Conservation (phyloP, 495 filamentous ascomycete genomes). For the Aspergillus bridgeri region DNA sequence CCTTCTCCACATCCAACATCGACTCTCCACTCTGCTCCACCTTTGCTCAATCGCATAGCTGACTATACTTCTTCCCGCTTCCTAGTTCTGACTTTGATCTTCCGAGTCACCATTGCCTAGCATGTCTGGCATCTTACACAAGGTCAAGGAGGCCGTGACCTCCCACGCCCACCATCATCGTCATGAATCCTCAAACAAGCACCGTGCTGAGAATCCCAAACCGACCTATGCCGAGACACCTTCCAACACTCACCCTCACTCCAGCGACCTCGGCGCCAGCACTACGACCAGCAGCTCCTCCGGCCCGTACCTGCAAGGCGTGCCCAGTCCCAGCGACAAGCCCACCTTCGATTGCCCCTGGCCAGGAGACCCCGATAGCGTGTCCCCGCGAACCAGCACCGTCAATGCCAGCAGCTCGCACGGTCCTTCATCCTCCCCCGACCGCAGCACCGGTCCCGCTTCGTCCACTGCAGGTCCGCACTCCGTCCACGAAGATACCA, state of each 20-base stretch:
- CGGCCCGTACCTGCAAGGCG: background rate
- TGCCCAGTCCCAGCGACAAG: background rate
- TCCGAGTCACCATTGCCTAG: background rate
- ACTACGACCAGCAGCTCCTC: background rate
- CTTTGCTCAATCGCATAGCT: background rate
- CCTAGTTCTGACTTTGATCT: too few relatives aligned
- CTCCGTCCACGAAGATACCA: background rate
- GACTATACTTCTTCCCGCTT: too few relatives aligned
- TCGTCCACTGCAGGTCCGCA: too few relatives aligned
- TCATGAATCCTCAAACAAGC: background rate
- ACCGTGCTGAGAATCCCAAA: background rate
- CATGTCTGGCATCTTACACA: background rate
- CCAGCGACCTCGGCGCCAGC: background rate
- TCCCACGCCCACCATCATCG: background rate
- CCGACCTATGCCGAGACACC: too few relatives aligned
- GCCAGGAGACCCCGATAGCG: background rate
- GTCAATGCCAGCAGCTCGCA: background rate
- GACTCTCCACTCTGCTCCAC: background rate
- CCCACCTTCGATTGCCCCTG: background rate
- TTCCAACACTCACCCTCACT: background rate
- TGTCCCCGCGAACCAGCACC: background rate
- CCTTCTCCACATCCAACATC: background rate
- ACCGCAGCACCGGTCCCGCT: too few relatives aligned
- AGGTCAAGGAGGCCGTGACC: background rate
- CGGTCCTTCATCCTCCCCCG: too few relatives aligned